Conservation (phyloP, 208 protist species). For the Crithidia fasciculata region DNA sequence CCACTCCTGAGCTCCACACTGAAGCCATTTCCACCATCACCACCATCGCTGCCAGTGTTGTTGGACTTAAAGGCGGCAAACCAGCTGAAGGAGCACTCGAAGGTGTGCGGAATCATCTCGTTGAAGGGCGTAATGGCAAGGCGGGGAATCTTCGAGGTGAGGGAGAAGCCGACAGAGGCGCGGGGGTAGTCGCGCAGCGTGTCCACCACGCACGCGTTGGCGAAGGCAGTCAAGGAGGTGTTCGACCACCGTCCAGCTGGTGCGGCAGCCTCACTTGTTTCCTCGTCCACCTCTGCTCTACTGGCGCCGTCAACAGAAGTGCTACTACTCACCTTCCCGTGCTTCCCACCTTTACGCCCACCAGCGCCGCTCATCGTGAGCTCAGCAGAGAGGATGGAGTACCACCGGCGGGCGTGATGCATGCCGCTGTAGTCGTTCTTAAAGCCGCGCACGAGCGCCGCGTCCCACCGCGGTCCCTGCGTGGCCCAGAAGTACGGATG, state of each 20-base stretch:
- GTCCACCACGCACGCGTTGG: constrained; percentile 66
- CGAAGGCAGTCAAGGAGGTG: constrained; percentile 41
- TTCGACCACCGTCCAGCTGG: neutral
- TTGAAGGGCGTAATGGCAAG: constrained; percentile 55
- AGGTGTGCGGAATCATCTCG: constrained; percentile 40
- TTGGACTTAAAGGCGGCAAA: constrained; percentile 32
- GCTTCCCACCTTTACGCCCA: constrained; percentile 1
- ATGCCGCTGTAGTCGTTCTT: constrained; percentile 50
- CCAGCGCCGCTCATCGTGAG: constrained; percentile 22
- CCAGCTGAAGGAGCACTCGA: constrained; percentile 77
- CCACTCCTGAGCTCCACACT: constrained; percentile 30
- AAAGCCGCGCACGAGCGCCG: constrained; percentile 61
- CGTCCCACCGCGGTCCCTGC: constrained; percentile 61
- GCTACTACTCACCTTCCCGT: neutral
- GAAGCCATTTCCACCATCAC: neutral
- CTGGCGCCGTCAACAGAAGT: neutral
- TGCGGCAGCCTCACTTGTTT: too few species aligned
- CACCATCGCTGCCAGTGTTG: neutral
- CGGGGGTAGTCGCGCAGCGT: constrained; percentile 41
- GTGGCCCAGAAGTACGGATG: constrained; percentile 76
- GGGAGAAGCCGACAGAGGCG: constrained; percentile 66
- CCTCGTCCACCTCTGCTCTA: neutral
- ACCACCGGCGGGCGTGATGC: constrained; percentile 64
- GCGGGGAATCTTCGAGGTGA: constrained; percentile 44
- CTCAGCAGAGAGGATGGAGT: constrained; percentile 54